Percentiles rank a stretch among this genome's conserved stretches.
phyloP scores from a whole-genome alignment of 2,329 filamentous ascomycete species.

The Cladosporium sp. region DNA sequence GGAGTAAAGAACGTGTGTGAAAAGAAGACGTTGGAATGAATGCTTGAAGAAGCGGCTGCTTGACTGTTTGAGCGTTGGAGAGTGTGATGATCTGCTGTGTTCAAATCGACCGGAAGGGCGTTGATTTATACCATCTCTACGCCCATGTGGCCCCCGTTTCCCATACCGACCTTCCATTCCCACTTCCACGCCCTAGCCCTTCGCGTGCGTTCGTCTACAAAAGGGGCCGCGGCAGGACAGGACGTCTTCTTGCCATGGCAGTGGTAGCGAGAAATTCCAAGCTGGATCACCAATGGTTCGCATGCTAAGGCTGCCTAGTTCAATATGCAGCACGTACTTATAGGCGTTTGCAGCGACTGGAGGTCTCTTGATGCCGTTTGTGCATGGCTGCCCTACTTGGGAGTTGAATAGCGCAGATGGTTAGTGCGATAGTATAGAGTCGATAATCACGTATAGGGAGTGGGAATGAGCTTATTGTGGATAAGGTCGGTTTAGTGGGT shows the following conservation, averaged over 20 bases:
- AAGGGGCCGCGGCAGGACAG: slow-evolving; percentile 1
- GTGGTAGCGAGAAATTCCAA: background rate
- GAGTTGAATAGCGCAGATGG: too few species aligned
- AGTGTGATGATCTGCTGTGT: background rate
- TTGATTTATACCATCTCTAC: slow-evolving; percentile 2
- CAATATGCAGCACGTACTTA: slow-evolving; percentile 7
- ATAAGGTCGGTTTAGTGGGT: too few species aligned
- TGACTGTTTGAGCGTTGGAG: slow-evolving; percentile 4
- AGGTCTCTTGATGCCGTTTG: too few species aligned
- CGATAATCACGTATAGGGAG: too few species aligned
- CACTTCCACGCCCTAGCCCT: background rate
- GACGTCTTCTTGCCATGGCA: background rate
- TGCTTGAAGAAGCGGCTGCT: slow-evolving; percentile 10
- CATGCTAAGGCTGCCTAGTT: background rate
- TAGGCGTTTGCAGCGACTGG: background rate
- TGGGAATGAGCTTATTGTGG: too few species aligned
- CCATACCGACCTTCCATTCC: background rate
- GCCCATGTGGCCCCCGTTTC: too few species aligned
- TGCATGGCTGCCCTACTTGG: too few species aligned
- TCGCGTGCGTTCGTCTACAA: background rate
- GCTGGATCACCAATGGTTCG: background rate
- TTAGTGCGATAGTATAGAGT: too few species aligned
- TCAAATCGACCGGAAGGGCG: background rate
- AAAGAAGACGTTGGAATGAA: background rate
- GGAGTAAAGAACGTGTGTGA: background rate